Base-by-base conservation (phyloP, 2,329 filamentous ascomycete genomes). In the Penicillium sp. region DNA sequence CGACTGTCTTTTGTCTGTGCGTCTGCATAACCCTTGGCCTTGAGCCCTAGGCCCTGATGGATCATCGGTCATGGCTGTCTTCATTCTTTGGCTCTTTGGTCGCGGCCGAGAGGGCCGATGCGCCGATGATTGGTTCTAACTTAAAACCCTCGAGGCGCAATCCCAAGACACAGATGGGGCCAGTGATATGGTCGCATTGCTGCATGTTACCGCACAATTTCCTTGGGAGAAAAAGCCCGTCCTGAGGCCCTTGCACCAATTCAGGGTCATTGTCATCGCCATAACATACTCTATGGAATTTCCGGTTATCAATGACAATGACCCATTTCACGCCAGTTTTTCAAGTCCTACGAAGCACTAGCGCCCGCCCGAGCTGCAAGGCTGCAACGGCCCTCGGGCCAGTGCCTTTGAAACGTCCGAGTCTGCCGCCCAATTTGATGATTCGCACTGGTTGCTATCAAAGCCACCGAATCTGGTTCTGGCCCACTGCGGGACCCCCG, bases 161-260 rank as follows among this genome's bases (percentile, higher is more conserved):
- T 31, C 50, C 38, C 28, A 35, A 45, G 17, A 25, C 34, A 17
- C 37, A 38, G 50, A 31, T 22, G 39, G 43, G 25, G 43, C 63
- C 59, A 64, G 59, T 61, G 49, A 55, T 42, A 57, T 56, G 41
- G 50, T 37, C 47, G 5, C 41, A 55, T 64, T 22, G 34, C 56
- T 63, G 63, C 63, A 67, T 63, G 58, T 61, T 54, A 61, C 59
- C 58, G 54, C 47, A n/a, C 41, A 56, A 57, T 31, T 17, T 47
- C 22, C 17, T 38, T 25, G 39, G 20, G 45, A 31, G 25, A 14
- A 5, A 31, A 47, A 20, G 41, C 34, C 20, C 39, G 20, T 22
- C 25, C 50, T 61, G 20, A 37, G 42, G 34, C 14, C 53, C 38
- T 28, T 42, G 47, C 45, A 31, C 43, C 8, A 10, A 31, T 8